A percentile compares a stretch with the other conserved stretches of the same genome.
Conservation (phyloP, 805 yeast genomes). For the Myxozyma udenii region DNA sequence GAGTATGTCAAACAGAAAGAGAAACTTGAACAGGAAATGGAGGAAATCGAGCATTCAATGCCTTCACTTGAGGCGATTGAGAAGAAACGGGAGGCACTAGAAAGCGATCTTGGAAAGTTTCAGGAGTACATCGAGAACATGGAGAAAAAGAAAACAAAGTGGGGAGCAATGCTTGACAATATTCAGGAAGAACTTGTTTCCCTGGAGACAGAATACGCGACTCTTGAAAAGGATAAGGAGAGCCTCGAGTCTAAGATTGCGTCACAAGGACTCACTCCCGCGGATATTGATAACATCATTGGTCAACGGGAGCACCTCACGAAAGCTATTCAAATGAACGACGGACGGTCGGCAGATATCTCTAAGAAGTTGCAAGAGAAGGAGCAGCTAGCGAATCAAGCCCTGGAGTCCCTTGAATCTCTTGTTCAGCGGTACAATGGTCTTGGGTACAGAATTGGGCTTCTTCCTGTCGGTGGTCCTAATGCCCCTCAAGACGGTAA, state of each 20-base stretch:
- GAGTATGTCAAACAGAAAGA: conserved; percentile 44
- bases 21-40: conserved; percentile 42
- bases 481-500: conserved; percentile 22
- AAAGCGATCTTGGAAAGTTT: conserved; percentile 67
- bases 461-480: conserved; percentile 33
- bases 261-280: conserved; percentile 57
- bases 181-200: conserved; percentile 53
- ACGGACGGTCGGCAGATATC: conserved; percentile 47
- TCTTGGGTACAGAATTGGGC: conserved; percentile 49
- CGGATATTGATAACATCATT: conserved; percentile 61
- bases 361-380: conserved; percentile 48
- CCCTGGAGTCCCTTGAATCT: conserved; percentile 51
- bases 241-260: conserved; percentile 44
- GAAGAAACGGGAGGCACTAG: conserved; percentile 60
- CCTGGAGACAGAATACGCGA: conserved; percentile 37
- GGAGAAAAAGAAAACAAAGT: conserved; percentile 57
- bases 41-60: conserved; percentile 46
- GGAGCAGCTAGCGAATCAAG: conserved; percentile 49
- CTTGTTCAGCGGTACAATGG: conserved; percentile 57
- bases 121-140: conserved; percentile 67
- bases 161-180: conserved; percentile 59
- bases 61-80: conserved; percentile 51
- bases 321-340: conserved; percentile 49
- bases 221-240: conserved; percentile 16
- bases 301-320: conserved; percentile 59